These are phyloP conservation scores for Quercus engelmannii DNA, from an alignment of 306 rosid species.

Conservation along the genomic window DNA sequence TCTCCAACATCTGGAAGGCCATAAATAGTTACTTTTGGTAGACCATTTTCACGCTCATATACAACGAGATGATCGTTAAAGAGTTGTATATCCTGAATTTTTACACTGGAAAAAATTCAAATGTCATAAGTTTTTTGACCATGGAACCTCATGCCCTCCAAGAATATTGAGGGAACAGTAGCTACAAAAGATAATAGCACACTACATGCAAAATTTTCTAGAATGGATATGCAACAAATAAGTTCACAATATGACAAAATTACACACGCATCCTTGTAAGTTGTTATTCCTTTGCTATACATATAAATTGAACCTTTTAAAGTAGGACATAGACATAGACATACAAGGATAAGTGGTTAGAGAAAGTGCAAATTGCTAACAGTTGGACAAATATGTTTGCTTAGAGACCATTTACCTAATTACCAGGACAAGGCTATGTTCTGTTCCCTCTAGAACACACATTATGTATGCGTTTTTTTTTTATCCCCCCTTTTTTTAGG, in stretches of 20 bases:
- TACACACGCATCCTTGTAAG: background rate
- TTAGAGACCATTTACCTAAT: too few species aligned
- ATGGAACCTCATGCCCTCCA: constrained; percentile 5
- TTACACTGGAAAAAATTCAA: constrained; percentile 55
- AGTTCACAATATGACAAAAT: constrained; percentile 1
- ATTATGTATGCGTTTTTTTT: too few species aligned
- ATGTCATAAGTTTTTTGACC: constrained; percentile 27
- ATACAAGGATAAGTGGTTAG: too few species aligned
- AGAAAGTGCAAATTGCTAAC: too few species aligned
- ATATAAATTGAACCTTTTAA: too few species aligned
- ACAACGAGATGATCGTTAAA: constrained; percentile 68
- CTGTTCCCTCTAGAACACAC: too few species aligned
- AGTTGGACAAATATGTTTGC: too few species aligned
- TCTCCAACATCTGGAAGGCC: constrained; percentile 71
- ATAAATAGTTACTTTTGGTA: constrained; percentile 63
- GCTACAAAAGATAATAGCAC: background rate
- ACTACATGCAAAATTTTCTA: background rate
- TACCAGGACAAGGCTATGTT: too few species aligned
- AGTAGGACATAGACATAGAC: too few species aligned
- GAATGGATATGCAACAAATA: background rate
- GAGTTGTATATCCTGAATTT: constrained; percentile 76
- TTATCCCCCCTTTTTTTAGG: too few species aligned
- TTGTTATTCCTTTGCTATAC: background rate
- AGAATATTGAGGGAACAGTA: background rate
- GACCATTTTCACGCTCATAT: constrained; percentile 82